A percentile compares a stretch with the other conserved stretches of the same genome.
phyloP scores from a whole-genome alignment of 179 eudicot genomes.

The Vitellaria paradoxa region DNA sequence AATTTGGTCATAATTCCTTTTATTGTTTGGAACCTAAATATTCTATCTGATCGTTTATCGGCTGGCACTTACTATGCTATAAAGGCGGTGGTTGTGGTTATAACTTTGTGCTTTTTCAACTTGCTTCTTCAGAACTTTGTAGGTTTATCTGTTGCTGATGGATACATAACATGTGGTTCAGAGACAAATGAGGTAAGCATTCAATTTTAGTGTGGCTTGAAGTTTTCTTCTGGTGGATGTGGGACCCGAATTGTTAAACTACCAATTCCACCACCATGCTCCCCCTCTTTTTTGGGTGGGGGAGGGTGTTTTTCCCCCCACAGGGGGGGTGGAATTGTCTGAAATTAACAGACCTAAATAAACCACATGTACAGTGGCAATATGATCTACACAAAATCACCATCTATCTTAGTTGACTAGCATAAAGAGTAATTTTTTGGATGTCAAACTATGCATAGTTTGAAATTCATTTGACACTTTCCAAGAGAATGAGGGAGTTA shows the following conservation, averaged over 20 bases:
- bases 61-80: not conserved
- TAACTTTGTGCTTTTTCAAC: constrained; percentile 13
- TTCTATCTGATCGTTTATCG: not conserved
- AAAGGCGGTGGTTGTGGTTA: not conserved
- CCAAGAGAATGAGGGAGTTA: not conserved
- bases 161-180: constrained; percentile 93
- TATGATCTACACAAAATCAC: too few relatives aligned
- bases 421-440: not conserved
- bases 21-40: not conserved
- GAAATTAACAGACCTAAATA: too few relatives aligned
- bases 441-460: not conserved
- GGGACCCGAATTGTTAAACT: not conserved
- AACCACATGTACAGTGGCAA: too few relatives aligned
- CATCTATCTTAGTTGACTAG: too few relatives aligned
- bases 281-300: not conserved
- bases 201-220: not conserved
- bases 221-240: not conserved
- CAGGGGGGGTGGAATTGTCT: too few relatives aligned
- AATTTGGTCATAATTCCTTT: constrained; percentile 12
- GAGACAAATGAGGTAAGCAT: constrained; percentile 87
- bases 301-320: not conserved
- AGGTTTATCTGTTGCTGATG: constrained; percentile 92
- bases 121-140: constrained; percentile 78
- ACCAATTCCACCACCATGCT: not conserved
- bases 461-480: not conserved